These are phyloP conservation scores for Elsinoe fawcettii DNA, from an alignment of 2,329 filamentous ascomycete species.

Conservation along the genomic window DNA sequence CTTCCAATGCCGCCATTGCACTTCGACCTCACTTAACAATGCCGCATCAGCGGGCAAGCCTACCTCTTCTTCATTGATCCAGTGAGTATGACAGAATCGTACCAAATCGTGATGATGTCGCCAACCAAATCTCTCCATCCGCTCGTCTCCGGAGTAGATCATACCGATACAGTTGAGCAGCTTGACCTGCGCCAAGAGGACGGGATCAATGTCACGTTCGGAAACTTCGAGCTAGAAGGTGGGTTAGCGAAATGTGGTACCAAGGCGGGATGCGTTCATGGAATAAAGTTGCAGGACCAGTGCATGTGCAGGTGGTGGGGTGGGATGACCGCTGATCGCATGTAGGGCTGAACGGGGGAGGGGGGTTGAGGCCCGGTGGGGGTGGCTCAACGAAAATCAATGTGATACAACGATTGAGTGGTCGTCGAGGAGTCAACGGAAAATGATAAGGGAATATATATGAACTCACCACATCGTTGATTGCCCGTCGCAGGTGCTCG, in stretches of 20 bases:
- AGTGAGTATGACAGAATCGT: constrained; percentile 17
- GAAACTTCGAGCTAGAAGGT: constrained; percentile 10
- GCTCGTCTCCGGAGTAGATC: constrained; percentile 19
- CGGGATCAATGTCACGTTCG: constrained; percentile 16
- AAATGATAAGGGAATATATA: background rate
- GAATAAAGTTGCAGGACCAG: background rate
- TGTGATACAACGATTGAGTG: constrained; percentile 9
- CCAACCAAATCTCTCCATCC: constrained; percentile 16
- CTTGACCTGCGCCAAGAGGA: constrained; percentile 17
- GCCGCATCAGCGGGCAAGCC: constrained; percentile 4
- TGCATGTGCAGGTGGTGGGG: background rate
- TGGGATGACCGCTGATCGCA: background rate
- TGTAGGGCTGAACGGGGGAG: constrained; percentile 10
- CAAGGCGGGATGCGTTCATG: constrained; percentile 2
- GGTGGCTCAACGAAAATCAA: constrained; percentile 9
- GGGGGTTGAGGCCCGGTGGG: background rate
- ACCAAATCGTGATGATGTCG: constrained; percentile 14
- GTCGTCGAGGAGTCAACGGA: background rate
- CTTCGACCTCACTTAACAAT: constrained; percentile 7
- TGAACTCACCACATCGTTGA: constrained; percentile 16
- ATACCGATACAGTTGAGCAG: constrained; percentile 18
- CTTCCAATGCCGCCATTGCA: constrained; percentile 20
- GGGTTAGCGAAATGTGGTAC: background rate
- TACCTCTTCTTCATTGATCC: constrained; percentile 16
- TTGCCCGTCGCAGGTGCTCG: constrained; percentile 18